Evolutionary conservation across 2,329 filamentous ascomycete species (phyloP).

Genomic region (Ambrosiella xylebori): DNA sequence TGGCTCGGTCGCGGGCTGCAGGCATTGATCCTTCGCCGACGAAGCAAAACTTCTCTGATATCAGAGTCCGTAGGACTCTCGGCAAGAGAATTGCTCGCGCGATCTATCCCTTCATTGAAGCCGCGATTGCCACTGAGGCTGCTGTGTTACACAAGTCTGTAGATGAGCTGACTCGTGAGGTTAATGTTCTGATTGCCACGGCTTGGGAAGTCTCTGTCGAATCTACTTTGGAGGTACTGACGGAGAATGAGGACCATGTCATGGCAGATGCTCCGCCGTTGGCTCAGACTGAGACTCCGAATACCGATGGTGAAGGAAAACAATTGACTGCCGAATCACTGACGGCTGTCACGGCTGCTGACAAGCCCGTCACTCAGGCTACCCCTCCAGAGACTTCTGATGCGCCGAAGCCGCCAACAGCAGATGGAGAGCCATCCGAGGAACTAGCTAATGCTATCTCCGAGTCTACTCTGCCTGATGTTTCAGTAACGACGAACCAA

Average conservation of each 20-base stretch:
- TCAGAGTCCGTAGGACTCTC: conserved; percentile 67
- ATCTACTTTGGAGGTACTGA: background rate
- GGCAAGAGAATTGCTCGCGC: conserved; percentile 78
- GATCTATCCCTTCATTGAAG: conserved; percentile 60
- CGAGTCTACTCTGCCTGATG: background rate
- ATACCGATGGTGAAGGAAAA: background rate
- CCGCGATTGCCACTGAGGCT: conserved; percentile 63
- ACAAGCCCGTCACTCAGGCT: conserved; percentile 3
- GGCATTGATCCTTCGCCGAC: conserved; percentile 29
- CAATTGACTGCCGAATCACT: background rate
- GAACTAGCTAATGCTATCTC: background rate
- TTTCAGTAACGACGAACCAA: conserved; percentile 1
- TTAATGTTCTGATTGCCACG: conserved; percentile 56
- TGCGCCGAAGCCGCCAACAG: background rate
- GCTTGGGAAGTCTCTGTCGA: conserved; percentile 31
- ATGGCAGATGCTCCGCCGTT: conserved; percentile 13
- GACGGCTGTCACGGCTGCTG: background rate
- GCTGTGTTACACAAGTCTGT: conserved; percentile 55
- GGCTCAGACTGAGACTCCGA: background rate
- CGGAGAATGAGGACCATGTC: conserved; percentile 9
- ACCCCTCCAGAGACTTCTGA: conserved; percentile 9
- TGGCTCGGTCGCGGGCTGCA: conserved; percentile 18
- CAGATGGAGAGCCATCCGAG: background rate
- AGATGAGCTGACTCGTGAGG: conserved; percentile 52
- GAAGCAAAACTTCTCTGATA: conserved; percentile 43